Percentiles rank a stretch among this genome's conserved stretches.
These are phyloP conservation scores for Saposhnikovia divaricata DNA, from an alignment of 129 eudicot genomes.

Conservation along the genomic window DNA sequence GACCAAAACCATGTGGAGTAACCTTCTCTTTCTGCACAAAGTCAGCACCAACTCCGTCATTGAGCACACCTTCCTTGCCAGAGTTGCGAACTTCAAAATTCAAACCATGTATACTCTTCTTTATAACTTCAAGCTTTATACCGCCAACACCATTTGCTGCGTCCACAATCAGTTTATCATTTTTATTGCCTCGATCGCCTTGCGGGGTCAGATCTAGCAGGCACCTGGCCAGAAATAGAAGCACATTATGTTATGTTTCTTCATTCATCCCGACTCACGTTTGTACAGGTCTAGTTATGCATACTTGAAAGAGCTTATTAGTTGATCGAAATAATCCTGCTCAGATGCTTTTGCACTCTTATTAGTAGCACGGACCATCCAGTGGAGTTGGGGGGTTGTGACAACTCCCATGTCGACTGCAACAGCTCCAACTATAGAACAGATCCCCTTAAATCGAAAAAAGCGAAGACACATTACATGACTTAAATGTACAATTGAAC, in stretches of 20 bases:
- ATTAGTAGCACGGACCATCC: conserved; percentile 81
- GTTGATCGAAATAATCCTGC: conserved; percentile 13
- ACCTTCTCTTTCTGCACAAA: conserved; percentile 92
- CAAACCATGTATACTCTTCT: conserved; percentile 34
- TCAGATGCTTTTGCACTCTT: conserved; percentile 5
- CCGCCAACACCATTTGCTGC: conserved; percentile 97
- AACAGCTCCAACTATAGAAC: conserved; percentile 58
- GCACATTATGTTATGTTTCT: not conserved
- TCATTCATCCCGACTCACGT: not conserved
- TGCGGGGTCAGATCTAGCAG: conserved; percentile 67
- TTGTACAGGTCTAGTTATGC: conserved; percentile 18
- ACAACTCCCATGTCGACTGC: conserved; percentile 26
- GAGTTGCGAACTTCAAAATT: conserved; percentile 58
- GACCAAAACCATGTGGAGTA: conserved; percentile 64
- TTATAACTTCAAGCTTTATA: conserved; percentile 62
- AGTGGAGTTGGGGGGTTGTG: conserved; percentile 65
- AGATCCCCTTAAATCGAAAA: conserved; percentile 52
- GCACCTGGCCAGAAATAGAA: conserved; percentile 36
- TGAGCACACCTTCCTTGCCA: conserved; percentile 61
- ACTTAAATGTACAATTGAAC: not conserved
- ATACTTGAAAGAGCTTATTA: conserved; percentile 36
- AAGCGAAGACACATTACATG: not conserved
- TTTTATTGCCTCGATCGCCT: conserved; percentile 18
- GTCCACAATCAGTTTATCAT: conserved; percentile 66
- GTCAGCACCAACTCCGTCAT: conserved; percentile 97